A percentile compares a stretch with the other conserved stretches of the same genome.
phyloP scores from a whole-genome alignment of 768 basidiomycete species.

The Amanita polypyramis region DNA sequence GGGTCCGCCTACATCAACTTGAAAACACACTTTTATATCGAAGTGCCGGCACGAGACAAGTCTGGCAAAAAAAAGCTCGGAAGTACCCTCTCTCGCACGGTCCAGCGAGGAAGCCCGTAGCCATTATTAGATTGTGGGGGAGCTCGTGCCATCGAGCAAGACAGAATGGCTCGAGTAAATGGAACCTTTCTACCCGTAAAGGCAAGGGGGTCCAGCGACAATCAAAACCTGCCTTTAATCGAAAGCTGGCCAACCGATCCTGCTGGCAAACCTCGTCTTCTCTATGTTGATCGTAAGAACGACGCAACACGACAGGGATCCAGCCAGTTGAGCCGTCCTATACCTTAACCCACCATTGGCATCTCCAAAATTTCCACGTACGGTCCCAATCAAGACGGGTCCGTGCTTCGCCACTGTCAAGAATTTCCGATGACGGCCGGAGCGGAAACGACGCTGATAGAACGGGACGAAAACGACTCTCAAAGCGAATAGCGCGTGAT shows the following conservation, averaged over 20 bases:
- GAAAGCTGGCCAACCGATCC: too few species aligned
- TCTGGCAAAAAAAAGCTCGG: neutral
- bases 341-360: neutral
- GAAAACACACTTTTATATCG: constrained; percentile 1
- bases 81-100: neutral
- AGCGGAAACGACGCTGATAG: neutral
- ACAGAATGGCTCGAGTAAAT: neutral
- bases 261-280: too few species aligned
- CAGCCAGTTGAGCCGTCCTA: neutral
- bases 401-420: neutral
- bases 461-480: neutral
- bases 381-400: neutral
- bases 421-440: neutral
- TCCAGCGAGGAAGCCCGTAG: neutral
- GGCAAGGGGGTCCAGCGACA: neutral
- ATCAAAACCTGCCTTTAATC: too few species aligned
- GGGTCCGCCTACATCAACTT: constrained; percentile 2
- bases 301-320: neutral
- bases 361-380: too few species aligned
- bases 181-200: neutral
- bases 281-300: too few species aligned
- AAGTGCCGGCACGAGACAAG: constrained; percentile 5
- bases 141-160: neutral
- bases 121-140: neutral
- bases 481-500: neutral